These are phyloP conservation scores for Xylaria grammica DNA, from an alignment of 495 filamentous ascomycete genomes.

Conservation along the genomic window DNA sequence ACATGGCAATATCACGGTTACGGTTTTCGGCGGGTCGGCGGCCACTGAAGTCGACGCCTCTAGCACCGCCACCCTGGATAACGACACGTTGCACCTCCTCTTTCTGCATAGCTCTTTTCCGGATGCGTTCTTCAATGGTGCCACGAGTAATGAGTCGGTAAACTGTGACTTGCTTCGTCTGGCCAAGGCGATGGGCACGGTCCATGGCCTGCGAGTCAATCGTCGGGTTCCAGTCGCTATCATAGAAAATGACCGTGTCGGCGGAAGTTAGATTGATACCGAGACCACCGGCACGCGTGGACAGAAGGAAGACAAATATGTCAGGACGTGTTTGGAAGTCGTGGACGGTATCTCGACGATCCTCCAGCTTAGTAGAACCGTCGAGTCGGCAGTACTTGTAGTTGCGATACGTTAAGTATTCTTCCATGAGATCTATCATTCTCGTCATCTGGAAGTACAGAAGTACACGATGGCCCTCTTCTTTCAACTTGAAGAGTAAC, in stretches of 20 bases:
- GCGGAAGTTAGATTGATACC: slow-evolving; percentile 96
- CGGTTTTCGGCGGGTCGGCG: slow-evolving; percentile 81
- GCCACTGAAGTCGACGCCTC: slow-evolving; percentile 90
- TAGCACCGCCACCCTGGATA: slow-evolving; percentile 84
- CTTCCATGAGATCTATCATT: slow-evolving; percentile 99
- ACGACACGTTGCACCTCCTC: slow-evolving; percentile 99
- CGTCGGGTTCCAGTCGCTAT: slow-evolving; percentile 98
- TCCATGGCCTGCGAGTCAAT: slow-evolving; percentile 99
- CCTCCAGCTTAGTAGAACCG: slow-evolving; percentile 97
- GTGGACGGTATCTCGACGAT: slow-evolving; percentile 92
- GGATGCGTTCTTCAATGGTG: slow-evolving; percentile 98
- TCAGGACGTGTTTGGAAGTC: slow-evolving; percentile 94
- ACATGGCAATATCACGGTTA: slow-evolving; percentile 95
- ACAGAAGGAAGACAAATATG: slow-evolving; percentile 95
- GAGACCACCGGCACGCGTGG: slow-evolving; percentile 93
- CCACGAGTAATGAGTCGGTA: slow-evolving; percentile 96
- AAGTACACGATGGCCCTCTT: slow-evolving; percentile 89
- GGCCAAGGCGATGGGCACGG: slow-evolving; percentile 94
- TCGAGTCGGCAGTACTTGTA: slow-evolving; percentile 98
- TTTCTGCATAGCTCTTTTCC: slow-evolving; percentile 96
- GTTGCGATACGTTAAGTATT: slow-evolving; percentile 97
- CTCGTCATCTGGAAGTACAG: slow-evolving; percentile 99
- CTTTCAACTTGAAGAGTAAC: slow-evolving; percentile 85
- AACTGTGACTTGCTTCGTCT: slow-evolving; percentile 94
- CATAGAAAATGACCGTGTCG: slow-evolving; percentile 98